Base-by-base conservation (phyloP, 148 eudicot species). In the Dianthus caryophyllus region DNA sequence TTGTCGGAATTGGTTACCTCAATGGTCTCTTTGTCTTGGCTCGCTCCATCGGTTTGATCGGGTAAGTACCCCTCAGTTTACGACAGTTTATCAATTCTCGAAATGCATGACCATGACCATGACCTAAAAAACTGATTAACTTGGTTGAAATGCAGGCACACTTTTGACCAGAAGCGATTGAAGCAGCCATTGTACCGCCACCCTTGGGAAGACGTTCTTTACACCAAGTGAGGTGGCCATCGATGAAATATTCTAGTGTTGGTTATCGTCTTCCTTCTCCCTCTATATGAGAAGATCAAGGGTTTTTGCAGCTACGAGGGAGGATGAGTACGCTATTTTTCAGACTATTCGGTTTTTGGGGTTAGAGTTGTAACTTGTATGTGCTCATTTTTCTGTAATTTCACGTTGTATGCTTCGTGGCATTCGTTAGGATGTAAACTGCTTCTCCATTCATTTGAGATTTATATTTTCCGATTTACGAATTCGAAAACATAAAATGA, bases 141-240 rank as follows among this genome's bases (percentile, higher is more conserved):
- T 64, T 67, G 27, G 16, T 63, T 66, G 30, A 73, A 75, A 41
- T 76, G 26, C 84, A 93, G 98, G 92, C 98, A 93, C 77, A 93
- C 98, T 2, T 93, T 93, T 46, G 98, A 93, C 81, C 98, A 93
- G 77, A 93, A 93, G 96, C 87, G 98, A 71, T 68, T 93, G 88
- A 93, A 93, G 85, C 98, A 93, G 82, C 97, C 98, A 36, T 84
- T 93, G 13, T 93, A 93, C 84, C 96, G 98, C 65, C 98, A 93
- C 83, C 98, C 98, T 73, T 93, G 98, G 98, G 98, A 93, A 71
- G 98, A 93, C 73, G 98, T 93, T 55, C 97, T 93, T 54, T 93
- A 93, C 87, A 88, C 98, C 75, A 93, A 93, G 85, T 93, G 82
- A 93, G 30, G 38, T 43, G 38, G 68, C 67, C 46, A 63, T 27